Evolutionary conservation across 2,329 filamentous ascomycete species (phyloP).

Genomic region (Corniculantispora saksenae): DNA sequence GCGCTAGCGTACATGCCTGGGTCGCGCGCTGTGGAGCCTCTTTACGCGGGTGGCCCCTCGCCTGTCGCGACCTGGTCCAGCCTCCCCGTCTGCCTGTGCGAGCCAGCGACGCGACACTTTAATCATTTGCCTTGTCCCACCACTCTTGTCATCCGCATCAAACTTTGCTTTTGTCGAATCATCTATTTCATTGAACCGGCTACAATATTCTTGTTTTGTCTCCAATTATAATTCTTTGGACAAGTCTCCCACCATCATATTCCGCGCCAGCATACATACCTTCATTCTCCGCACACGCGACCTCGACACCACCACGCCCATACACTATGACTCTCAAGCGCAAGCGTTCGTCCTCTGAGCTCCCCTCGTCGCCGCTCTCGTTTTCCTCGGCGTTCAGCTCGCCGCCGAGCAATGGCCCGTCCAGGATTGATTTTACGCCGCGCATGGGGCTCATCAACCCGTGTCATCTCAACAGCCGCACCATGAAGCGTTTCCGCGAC

Average conservation of each 20-base stretch:
- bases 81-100: neutral
- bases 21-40: slow-evolving; percentile 12
- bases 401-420: slow-evolving; percentile 29
- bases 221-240: neutral
- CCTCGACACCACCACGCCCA: slow-evolving; percentile 11
- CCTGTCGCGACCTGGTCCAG: slow-evolving; percentile 3
- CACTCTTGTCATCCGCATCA: neutral
- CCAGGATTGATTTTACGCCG: slow-evolving; percentile 35
- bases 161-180: neutral
- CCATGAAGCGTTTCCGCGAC: slow-evolving; percentile 62
- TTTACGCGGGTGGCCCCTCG: slow-evolving; percentile 14
- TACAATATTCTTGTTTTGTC: neutral
- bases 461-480: slow-evolving; percentile 55
- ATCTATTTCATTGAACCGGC: neutral
- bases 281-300: neutral
- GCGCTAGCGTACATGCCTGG: neutral
- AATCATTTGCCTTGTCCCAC: neutral
- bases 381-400: slow-evolving; percentile 47
- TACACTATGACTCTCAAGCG: slow-evolving; percentile 59
- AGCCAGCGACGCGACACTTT: neutral
- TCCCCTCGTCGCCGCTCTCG: slow-evolving; percentile 47
- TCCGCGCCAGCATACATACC: neutral
- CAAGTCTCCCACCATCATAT: neutral
- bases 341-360: slow-evolving; percentile 62
- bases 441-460: slow-evolving; percentile 32